Evolutionary conservation across 2,329 filamentous ascomycete genomes (phyloP), one percentile per base, ranked within the genome.

Genomic region (Pyricularia pennisetigena): DNA sequence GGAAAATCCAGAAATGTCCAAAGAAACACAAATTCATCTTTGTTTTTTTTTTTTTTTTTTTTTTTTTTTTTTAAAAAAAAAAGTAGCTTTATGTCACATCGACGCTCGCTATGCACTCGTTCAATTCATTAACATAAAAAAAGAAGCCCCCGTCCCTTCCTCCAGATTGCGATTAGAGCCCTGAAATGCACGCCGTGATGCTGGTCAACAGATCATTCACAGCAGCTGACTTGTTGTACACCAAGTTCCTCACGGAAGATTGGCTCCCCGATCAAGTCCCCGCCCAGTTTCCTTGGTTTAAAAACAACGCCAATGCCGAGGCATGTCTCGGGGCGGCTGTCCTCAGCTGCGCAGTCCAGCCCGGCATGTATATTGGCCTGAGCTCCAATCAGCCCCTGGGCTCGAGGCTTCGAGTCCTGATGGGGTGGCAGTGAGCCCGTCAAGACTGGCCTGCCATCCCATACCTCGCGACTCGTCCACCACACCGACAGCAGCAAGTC

Each of bases 401-500:
- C 16, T 49, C 4, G 41, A 49, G 20, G 7, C 20, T 4, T 49
- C 41, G 3, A 49, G 16, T 49, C 41, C 41, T 49, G 16, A 49
- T 49, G 41, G 20, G 41, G 41, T n/a, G 16, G 16, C 41, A 69
- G 78, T 75, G 63, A 82, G 80, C 5, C 77, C 77, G 62, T 77
- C 80, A 2, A 75, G 76, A 20, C 78, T 74, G 59, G 76, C 74
- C 57, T 76, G 74, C 2, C 76, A 73, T 49, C 29, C 63, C 23
- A 29, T 64, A n/a, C 23, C 59, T n/a, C 23, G 28, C 14, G 59
- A 62, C 9, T 26, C 9, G 73, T 72, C 61, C 77, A 76, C 2
- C 78, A 76, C 16, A 82, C 70, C 35, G 16, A 62, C 59, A 9
- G 78, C 77, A 14, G 83, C 82, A 23, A 88, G 74, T 41, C 78